Evolutionary conservation across 345 rosid species (phyloP), one percentile per base, ranked within the genome.

Genomic region (Eutrema heterophyllum): DNA sequence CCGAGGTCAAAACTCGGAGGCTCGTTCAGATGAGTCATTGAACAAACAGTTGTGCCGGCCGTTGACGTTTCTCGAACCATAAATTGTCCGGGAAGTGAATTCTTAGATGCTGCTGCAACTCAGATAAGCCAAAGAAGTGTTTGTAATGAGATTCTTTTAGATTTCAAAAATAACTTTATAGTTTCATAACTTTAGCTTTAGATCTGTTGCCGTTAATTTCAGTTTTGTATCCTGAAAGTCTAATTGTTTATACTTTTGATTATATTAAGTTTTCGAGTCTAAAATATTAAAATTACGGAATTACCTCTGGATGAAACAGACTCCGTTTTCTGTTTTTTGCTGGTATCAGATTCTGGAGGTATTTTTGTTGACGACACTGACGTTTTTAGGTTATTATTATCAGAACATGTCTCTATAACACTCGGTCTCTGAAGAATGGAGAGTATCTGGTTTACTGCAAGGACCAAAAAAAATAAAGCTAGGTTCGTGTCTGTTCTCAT

Each of bases 361-460:
- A 33, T 62, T 77, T 79, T 48, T 16, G 52, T 32, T 7, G 73
- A 68, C 33, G 81, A 75, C 70, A 64, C 41, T 33, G 73, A 72
- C 33, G 13, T 59, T 55, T 10, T 50, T 30, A 9, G 33, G 24
- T 21, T 21, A 52, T 33, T 66, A 60, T 62, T 68, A 63, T 72
- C 78, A 49, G 43, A 46, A 74, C 79, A 46, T 29, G 59, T 79
- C 5, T 71, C 79, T 71, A 48, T 63, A 70, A 16, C 27, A 65
- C 53, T 49, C 33, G 84, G 90, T 69, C 83, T 89, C 68, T 68
- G 84, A 56, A 93, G 97, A 79, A 85, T 56, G 48, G 91, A 84
- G 78, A 87, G 77, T 58, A 89, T 93, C 61, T 88, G 86, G 52
- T 46, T 62, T 66, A 88, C 96, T 93, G 83, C 80, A 84, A 15